Conservation (phyloP, 1,284 basidiomycete species). For the Rhodotorula sp. region DNA sequence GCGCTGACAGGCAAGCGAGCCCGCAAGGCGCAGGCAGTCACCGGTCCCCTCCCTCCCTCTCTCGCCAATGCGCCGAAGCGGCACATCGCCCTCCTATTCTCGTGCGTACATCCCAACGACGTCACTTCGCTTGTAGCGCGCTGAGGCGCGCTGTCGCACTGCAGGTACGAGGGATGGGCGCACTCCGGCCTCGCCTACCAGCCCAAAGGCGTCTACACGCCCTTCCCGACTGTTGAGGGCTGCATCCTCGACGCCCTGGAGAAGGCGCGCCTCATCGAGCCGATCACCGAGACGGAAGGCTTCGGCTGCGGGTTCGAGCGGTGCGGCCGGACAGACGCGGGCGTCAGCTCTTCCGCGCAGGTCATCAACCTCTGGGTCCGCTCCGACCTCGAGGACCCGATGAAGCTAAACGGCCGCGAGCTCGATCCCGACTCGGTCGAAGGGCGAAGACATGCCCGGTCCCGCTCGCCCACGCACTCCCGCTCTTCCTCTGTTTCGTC, state of each 20-base stretch:
- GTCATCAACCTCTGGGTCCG: slow-evolving; percentile 89
- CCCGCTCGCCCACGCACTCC: slow-evolving; percentile 3
- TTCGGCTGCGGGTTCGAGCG: slow-evolving; percentile 86
- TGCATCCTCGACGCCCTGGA: slow-evolving; percentile 80
- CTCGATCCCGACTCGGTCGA: slow-evolving; percentile 43
- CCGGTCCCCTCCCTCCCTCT: slow-evolving; percentile 32
- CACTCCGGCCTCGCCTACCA: slow-evolving; percentile 90
- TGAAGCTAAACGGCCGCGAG: slow-evolving; percentile 34
- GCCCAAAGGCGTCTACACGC: slow-evolving; percentile 57
- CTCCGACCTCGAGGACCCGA: slow-evolving; percentile 54
- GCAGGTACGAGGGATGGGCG: slow-evolving; percentile 80
- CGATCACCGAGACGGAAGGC: slow-evolving; percentile 60
- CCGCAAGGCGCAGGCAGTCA: slow-evolving; percentile 5
- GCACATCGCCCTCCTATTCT: slow-evolving; percentile 40
- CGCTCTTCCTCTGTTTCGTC: slow-evolving; percentile 12
- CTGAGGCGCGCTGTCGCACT: background rate
- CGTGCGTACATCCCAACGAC: slow-evolving; percentile 5
- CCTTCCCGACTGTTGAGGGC: slow-evolving; percentile 85
- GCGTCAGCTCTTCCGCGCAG: slow-evolving; percentile 92
- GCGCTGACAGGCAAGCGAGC: slow-evolving; percentile 6
- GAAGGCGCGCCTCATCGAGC: slow-evolving; percentile 69
- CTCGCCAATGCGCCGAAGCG: slow-evolving; percentile 39
- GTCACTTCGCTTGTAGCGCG: background rate
- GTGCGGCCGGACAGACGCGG: slow-evolving; percentile 92
- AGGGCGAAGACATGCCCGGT: slow-evolving; percentile 23